Evolutionary conservation across 202 grass and related monocot species (phyloP), one percentile per base, ranked within the genome.

Genomic region (Musa balbisiana): DNA sequence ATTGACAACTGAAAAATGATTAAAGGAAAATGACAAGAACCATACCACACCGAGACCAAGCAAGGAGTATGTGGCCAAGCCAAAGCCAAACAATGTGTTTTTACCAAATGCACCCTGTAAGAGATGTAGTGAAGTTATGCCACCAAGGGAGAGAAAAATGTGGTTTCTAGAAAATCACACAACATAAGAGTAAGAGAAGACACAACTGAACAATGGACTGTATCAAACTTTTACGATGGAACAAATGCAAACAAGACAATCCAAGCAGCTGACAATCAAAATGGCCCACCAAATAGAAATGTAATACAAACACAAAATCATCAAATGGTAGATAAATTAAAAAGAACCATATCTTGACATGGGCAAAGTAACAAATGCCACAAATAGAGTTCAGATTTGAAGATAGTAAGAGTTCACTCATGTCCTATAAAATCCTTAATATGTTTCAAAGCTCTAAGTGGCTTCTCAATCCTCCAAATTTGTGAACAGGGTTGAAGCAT

Each of bases 11-110:
- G 11, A 8, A 19, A 12, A 62, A 24, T 15, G 14, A 8, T 10
- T 74, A 8, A 51, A 51, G 14, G 11, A 69, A 52, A 11, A 78
- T 74, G 6, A 26, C 73, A 29, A 20, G 8, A 23, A 49, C 73
- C 52, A 73, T 95, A 99, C 95, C 91, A 92, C 87, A 78, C 95
- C 95, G 53, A 99, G 82, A 77, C 95, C 95, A 88, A 99, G 95
- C 65, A 99, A 83, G 8, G 83, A 84, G 29, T 99, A 99, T 56
- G 95, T 95, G 33, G 95, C 89, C 73, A 99, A 89, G 77, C 91
- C 91, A 90, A 90, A 95, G 89, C 91, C 87, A 95, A 90, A 78
- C 67, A 92, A 79, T 72, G 83, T 89, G 67, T 84, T 80, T 82
- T 87, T 99, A 51, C 95, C 90, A 1, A 99, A 95, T 64, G 95